Evolutionary conservation across 2,329 filamentous ascomycete species (phyloP).

Genomic region (Ascosphaera apis): DNA sequence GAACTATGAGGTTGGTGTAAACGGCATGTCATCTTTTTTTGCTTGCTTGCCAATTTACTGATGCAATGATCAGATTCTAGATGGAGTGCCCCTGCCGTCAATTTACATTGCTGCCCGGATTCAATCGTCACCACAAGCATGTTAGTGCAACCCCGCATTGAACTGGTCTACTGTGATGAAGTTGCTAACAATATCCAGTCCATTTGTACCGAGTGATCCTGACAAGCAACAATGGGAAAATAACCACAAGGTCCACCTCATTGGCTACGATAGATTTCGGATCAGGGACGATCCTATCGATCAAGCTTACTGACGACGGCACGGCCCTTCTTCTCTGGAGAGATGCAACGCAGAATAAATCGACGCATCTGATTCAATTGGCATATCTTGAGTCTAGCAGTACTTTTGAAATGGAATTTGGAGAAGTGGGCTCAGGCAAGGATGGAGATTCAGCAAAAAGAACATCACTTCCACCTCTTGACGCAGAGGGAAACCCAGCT

Average conservation of each 20-base stretch:
- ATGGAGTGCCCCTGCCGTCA: slow-evolving; percentile 10
- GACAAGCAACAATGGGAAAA: slow-evolving; percentile 36
- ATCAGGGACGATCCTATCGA: slow-evolving; percentile 26
- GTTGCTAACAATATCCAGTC: slow-evolving; percentile 19
- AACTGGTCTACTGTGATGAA: not conserved
- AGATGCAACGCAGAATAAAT: slow-evolving; percentile 4
- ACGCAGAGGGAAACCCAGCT: slow-evolving; percentile 3
- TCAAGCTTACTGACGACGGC: slow-evolving; percentile 44
- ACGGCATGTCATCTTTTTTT: not conserved
- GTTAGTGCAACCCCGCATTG: slow-evolving; percentile 8
- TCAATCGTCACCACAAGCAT: slow-evolving; percentile 12
- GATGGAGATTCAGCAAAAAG: not conserved
- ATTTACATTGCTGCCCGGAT: slow-evolving; percentile 15
- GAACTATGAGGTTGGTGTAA: slow-evolving; percentile 22
- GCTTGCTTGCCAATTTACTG: slow-evolving; percentile 2
- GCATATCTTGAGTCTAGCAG: slow-evolving; percentile 1
- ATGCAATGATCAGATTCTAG: slow-evolving; percentile 7
- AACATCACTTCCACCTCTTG: not conserved
- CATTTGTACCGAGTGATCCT: slow-evolving; percentile 33
- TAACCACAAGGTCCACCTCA: slow-evolving; percentile 16
- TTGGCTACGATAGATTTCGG: slow-evolving; percentile 13
- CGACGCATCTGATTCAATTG: not conserved
- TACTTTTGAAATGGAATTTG: slow-evolving; percentile 7
- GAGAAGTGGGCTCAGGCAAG: slow-evolving; percentile 1
- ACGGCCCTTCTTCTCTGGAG: slow-evolving; percentile 36